Conservation (phyloP, 2,329 filamentous ascomycete species). For the Orbilia brochopaga region DNA sequence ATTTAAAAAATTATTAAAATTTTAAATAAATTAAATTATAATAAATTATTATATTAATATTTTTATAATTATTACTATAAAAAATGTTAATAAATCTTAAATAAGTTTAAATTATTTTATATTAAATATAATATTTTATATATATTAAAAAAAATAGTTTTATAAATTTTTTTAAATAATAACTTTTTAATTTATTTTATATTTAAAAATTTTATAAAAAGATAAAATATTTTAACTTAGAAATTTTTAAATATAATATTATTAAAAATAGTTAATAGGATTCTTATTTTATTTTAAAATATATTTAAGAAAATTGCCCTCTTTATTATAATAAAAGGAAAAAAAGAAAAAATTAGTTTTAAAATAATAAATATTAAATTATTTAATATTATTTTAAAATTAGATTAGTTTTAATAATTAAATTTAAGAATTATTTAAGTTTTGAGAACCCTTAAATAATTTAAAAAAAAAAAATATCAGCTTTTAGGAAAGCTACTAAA, state of each 20-base stretch:
- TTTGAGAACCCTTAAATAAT: constrained; percentile 12
- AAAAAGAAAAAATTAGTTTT: neutral
- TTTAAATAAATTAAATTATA: no score
- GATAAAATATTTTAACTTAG: neutral
- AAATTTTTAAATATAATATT: neutral
- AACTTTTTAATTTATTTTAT: neutral
- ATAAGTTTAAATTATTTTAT: neutral
- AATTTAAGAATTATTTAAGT: constrained; percentile 8
- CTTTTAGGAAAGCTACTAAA: neutral
- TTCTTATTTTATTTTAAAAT: constrained; percentile 8
- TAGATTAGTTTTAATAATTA: constrained; percentile 10
- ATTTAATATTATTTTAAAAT: neutral
- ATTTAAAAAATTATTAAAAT: no score
- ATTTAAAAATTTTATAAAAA: constrained; percentile 2
- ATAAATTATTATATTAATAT: no score
- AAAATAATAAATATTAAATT: constrained; percentile 13
- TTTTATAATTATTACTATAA: no score
- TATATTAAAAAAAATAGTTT: neutral
- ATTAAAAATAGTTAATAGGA: constrained; percentile 1
- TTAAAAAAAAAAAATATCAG: neutral
- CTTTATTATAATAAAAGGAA: constrained; percentile 3
- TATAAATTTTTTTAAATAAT: constrained; percentile 9
- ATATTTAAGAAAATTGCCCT: constrained; percentile 3
- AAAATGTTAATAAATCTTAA: neutral
- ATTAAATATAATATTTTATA: constrained; percentile 12